Evolutionary conservation across 2,329 filamentous ascomycete species (phyloP).

Genomic region (Albophoma yamanashiensis): DNA sequence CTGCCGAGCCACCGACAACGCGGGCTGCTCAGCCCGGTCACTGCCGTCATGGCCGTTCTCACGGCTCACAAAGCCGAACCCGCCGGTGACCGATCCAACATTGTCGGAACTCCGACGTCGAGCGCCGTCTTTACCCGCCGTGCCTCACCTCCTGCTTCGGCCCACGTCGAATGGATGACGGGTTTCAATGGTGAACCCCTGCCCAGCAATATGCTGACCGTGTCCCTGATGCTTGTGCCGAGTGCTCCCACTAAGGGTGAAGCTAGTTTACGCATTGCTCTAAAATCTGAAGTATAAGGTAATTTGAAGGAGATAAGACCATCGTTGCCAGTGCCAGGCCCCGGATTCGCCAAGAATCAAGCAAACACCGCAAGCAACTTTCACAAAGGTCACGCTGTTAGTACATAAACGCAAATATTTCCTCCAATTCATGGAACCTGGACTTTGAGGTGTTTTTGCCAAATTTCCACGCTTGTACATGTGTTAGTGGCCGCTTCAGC

Average conservation of each 20-base stretch:
- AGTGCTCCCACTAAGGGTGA: neutral
- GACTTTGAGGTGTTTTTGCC: neutral
- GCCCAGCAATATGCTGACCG: neutral
- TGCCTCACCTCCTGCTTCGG: neutral
- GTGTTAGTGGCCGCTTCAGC: neutral
- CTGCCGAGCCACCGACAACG: neutral
- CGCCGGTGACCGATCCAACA: conserved; percentile 1
- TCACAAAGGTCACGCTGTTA: no score
- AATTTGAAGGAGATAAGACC: no score
- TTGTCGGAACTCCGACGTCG: conserved; percentile 1
- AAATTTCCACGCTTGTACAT: neutral
- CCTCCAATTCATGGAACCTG: no score
- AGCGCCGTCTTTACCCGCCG: neutral
- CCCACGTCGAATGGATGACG: neutral
- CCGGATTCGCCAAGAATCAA: no score
- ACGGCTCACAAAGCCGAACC: neutral
- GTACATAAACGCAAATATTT: no score
- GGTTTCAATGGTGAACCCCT: neutral
- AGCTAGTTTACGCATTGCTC: neutral
- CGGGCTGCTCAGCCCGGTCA: neutral
- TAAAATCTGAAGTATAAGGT: no score
- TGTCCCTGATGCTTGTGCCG: neutral
- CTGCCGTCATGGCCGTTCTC: neutral
- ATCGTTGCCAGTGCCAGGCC: no score
- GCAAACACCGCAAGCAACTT: no score